Conservation (phyloP, 495 filamentous ascomycete genomes). For the Copromyces sp. region DNA sequence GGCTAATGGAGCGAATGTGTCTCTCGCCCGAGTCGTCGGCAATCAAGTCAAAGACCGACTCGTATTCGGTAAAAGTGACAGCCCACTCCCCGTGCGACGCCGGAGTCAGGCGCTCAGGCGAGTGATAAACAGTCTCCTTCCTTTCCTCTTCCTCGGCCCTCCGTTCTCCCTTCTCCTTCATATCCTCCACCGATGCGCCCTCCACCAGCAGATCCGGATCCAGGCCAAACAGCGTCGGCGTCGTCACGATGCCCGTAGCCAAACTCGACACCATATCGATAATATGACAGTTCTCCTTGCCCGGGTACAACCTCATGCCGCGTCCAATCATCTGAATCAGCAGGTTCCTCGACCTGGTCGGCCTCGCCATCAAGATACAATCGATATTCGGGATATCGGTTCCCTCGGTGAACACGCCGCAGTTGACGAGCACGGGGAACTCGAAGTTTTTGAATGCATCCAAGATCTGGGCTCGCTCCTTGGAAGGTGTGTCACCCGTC, state of each 20-base stretch:
- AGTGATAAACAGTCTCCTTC: slow-evolving; percentile 6
- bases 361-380: slow-evolving; percentile 79
- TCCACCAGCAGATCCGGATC: slow-evolving; percentile 73
- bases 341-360: slow-evolving; percentile 81
- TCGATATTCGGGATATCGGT: slow-evolving; percentile 98
- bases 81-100: slow-evolving; percentile 8
- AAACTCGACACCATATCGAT: slow-evolving; percentile 92
- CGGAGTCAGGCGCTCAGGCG: slow-evolving; percentile 5
- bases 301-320: slow-evolving; percentile 71
- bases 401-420: slow-evolving; percentile 90
- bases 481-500: slow-evolving; percentile 62
- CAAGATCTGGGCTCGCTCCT: slow-evolving; percentile 54
- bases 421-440: slow-evolving; percentile 86
- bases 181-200: slow-evolving; percentile 44
- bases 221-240: slow-evolving; percentile 86
- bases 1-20: slow-evolving; percentile 67
- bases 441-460: slow-evolving; percentile 64
- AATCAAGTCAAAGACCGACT: slow-evolving; percentile 78
- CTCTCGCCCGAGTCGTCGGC: slow-evolving; percentile 66
- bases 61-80: slow-evolving; percentile 78
- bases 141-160: slow-evolving; percentile 28
- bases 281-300: slow-evolving; percentile 83
- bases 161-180: slow-evolving; percentile 42
- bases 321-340: slow-evolving; percentile 97
- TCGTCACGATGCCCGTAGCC: slow-evolving; percentile 71